Base-by-base conservation (phyloP, 2,329 filamentous ascomycete species). In the Ilyonectria sp. region DNA sequence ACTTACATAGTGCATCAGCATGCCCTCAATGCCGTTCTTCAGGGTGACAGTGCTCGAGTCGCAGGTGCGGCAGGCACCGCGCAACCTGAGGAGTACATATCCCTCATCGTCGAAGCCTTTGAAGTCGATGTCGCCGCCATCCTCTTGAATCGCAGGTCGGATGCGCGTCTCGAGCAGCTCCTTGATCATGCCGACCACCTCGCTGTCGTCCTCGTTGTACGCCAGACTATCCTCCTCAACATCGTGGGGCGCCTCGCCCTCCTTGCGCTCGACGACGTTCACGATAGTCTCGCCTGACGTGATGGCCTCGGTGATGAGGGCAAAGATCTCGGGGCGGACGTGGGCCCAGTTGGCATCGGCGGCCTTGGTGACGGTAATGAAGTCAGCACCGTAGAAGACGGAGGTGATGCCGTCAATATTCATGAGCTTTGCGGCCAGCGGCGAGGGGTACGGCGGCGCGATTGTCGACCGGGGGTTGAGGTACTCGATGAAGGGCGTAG, bases 151-250 rank as follows among this genome's bases (percentile, higher is more conserved):
- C 1, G 95, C 93, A 1, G 96, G 96, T 49, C 96, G 89, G 77
- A 99, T 97, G 69, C 96, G 88, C 29, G 96, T 99, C 82, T 99
- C 96, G 40, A 99, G 86, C 35, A 99, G 85, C 83, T 99, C 96
- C 84, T 98, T 97, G 83, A 99, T 98, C 96, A 98, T 98, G 66
- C 94, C 93, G 9, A 99, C 92, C 11, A 98, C 94, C 82, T 99
- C 96, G 72, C 91, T 92, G 79, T 99, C 96, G 69, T 97, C 92
- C 78, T 97, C 94, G 75, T 95, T 91, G 80, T 95, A 97, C 23
- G 89, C 89, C 58, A 97, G 84, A 67, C 90, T 93, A 75, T 97
- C 94, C 68, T 89, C 88, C 69, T 84, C 82, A 6, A 70, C 71
- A 2, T 74, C 77, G 72, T 73, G 86, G 2, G 60, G 69, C 6